Conservation (phyloP, 768 basidiomycete species). For the Pisolithus sp. region DNA sequence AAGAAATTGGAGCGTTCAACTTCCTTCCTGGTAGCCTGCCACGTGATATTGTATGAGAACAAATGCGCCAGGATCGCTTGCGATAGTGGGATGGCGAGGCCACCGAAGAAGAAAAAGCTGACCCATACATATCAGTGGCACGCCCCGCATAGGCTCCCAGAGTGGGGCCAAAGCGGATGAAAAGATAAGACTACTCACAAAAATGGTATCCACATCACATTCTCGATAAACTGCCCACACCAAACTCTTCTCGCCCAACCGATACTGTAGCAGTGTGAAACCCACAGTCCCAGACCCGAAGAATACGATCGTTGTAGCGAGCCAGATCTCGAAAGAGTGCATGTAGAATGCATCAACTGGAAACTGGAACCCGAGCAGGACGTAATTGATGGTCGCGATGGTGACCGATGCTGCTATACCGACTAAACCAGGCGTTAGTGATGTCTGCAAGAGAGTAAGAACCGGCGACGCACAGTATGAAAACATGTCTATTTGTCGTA, state of each 20-base stretch:
- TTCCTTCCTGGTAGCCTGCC: slow-evolving; percentile 68
- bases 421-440: slow-evolving; percentile 10
- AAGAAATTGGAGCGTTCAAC: slow-evolving; percentile 88
- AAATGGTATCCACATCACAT: slow-evolving; percentile 28
- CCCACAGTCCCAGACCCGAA: slow-evolving; percentile 68
- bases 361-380: slow-evolving; percentile 67
- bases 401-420: slow-evolving; percentile 65
- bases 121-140: slow-evolving; percentile 2
- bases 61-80: slow-evolving; percentile 49
- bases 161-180: neutral
- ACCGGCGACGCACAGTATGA: slow-evolving; percentile 39
- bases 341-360: slow-evolving; percentile 72
- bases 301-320: slow-evolving; percentile 73
- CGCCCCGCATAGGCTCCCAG: neutral
- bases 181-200: slow-evolving; percentile 27
- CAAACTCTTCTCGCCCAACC: slow-evolving; percentile 41
- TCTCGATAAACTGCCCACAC: slow-evolving; percentile 22
- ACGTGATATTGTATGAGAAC: slow-evolving; percentile 52
- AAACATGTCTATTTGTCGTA: slow-evolving; percentile 36
- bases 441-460: neutral
- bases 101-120: slow-evolving; percentile 50
- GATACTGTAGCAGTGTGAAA: slow-evolving; percentile 67
- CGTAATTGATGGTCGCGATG: slow-evolving; percentile 66
- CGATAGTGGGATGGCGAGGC: slow-evolving; percentile 48
- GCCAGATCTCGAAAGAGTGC: slow-evolving; percentile 76